A percentile compares a stretch with the other conserved stretches of the same genome.
Conservation (phyloP, 345 rosid genomes). For the Bruguiera gymnorhiza region DNA sequence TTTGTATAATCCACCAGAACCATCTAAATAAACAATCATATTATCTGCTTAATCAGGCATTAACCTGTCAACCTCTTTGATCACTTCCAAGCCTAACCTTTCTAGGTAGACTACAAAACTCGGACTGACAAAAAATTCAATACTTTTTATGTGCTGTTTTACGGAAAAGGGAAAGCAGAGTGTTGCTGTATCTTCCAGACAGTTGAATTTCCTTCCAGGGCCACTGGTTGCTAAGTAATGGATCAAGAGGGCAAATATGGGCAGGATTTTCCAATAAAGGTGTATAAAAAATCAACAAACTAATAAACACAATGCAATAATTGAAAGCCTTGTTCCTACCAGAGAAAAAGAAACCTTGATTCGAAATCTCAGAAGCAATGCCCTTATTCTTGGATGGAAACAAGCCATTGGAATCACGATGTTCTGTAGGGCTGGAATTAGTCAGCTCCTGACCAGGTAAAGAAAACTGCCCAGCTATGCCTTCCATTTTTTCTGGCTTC, state of each 20-base stretch:
- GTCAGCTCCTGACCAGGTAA: slow-evolving; percentile 33
- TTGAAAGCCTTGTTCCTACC: background rate
- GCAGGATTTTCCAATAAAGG: background rate
- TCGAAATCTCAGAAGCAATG: slow-evolving; percentile 33
- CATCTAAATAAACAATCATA: background rate
- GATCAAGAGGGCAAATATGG: background rate
- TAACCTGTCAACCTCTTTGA: too few relatives aligned
- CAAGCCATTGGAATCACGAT: slow-evolving; percentile 42
- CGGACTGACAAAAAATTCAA: too few relatives aligned
- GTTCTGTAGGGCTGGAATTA: slow-evolving; percentile 22
- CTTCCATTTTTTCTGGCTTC: slow-evolving; percentile 44
- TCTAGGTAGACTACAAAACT: too few relatives aligned
- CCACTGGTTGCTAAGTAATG: background rate
- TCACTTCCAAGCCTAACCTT: too few relatives aligned
- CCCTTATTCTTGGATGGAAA: slow-evolving; percentile 38
- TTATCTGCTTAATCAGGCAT: too few relatives aligned
- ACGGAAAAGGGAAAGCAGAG: too few relatives aligned
- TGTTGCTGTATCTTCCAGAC: too few relatives aligned
- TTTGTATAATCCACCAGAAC: background rate
- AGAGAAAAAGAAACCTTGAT: slow-evolving; percentile 44
- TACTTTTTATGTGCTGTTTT: too few relatives aligned
- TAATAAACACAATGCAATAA: background rate
- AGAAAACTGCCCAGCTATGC: slow-evolving; percentile 38
- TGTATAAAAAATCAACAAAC: background rate
- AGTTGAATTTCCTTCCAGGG: too few relatives aligned